Evolutionary conservation across 2,329 filamentous ascomycete species (phyloP), one percentile per base, ranked within the genome.

Genomic region (Arthroderma uncinatum): DNA sequence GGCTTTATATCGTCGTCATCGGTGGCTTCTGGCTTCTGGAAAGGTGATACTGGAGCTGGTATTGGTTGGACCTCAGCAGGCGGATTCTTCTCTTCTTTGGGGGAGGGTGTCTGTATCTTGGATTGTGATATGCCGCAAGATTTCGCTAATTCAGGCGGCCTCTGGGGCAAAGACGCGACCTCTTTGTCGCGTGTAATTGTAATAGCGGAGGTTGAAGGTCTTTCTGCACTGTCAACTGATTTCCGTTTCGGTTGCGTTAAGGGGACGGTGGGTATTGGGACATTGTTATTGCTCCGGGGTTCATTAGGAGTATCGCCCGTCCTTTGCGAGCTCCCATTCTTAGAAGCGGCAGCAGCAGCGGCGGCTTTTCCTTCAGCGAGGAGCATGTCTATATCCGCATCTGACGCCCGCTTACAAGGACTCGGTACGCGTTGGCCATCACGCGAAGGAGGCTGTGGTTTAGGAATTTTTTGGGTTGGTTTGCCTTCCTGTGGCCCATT

Each of bases 331-430:
- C 44, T 23, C 2, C 4, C 23, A 48, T 7, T 7, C 9, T 7
- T 36, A 36, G 30, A 34, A 21, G 7, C 16, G 16, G 58, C 56
- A 36, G 62, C 61, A n/a, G 58, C 16, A 30, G 58, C 56, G 30
- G 62, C 61, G 10, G 58, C 62, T 53, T 58, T 62, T 8, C 52
- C 61, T 39, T 63, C 62, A 4, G 62, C 62, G 16, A 62, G 54
- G 33, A 62, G 36, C 10, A 57, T 57, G n/a, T 62, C 61, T 37
- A 63, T 61, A 47, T 62, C 61, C 37, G 56, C 19, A 36, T 53
- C 30, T 23, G 34, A 36, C 9, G 50, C 19, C 9, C 19, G 36
- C 7, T 37, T 53, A 19, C 12, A 36, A 14, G 6, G 4, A 14
- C n/a, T 9, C n/a, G 28, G 19, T 16, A n/a, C 25, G 25, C 14